Base-by-base conservation (phyloP, 352 stramenopile genomes). In the Globisporangium okanoganense region DNA sequence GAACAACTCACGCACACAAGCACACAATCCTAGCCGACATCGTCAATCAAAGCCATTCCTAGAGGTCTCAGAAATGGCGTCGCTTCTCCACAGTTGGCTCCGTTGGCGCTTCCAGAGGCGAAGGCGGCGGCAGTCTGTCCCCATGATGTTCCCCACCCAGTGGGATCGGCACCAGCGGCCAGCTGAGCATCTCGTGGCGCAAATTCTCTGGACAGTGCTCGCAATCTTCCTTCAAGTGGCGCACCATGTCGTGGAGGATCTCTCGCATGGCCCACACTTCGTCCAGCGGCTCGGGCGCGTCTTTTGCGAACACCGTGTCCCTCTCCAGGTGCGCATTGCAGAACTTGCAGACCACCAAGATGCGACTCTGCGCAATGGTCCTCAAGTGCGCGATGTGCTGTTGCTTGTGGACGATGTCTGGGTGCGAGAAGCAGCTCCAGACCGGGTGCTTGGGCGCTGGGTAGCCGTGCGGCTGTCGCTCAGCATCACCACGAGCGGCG, bases 381-480 rank as follows among this genome's bases (percentile, higher is more conserved):
- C 35, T 31, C 14, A n/a, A 36, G 18, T 57, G 27, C 31, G 51
- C 51, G 7, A 22, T 14, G 20, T 43, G n/a, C 14, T 12, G 29
- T 3, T 47, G 20, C 13, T 57, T 9, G 13, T 47, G 20, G 18
- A 57, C 14, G 12, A 57, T 27, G 2, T 43, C 8, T 12, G 51
- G 29, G 13, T 16, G 20, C 31, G 51, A 57, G 20, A 57, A 57
- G 29, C 27, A 57, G 20, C n/a, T 36, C 51, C 51, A 57, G 20
- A 47, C 33, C 35, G 51, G 51, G 33, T 57, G 51, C 51, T 57
- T 57, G 29, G 51, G 12, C 31, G 51, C 29, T 1, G 48, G 48
- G 16, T 38, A 24, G 14, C 48, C 48, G 27, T 54, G 48, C 48
- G 48, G 48, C 27, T 38, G 48, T n/a, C 36, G 36, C 36, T 41